Conservation (phyloP, 805 yeast species). For the Saccharomycopsis malanga region DNA sequence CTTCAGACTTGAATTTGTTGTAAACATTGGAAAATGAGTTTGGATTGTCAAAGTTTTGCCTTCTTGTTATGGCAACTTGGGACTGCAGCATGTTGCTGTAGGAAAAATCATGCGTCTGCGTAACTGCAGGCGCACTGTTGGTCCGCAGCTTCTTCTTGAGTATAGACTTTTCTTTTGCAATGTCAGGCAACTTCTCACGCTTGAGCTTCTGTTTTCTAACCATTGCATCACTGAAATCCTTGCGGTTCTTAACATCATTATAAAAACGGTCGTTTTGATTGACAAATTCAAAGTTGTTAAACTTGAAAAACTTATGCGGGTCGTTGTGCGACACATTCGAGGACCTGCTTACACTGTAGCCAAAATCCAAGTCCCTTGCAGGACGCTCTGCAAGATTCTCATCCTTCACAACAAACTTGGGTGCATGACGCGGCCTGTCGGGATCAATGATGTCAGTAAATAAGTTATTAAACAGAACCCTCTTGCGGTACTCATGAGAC, state of each 20-base stretch:
- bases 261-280: slow-evolving; percentile 18
- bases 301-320: slow-evolving; percentile 21
- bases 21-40: slow-evolving; percentile 18
- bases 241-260: slow-evolving; percentile 13
- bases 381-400: not conserved
- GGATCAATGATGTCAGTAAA: slow-evolving; percentile 19
- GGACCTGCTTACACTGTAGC: slow-evolving; percentile 11
- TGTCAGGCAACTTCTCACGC: slow-evolving; percentile 18
- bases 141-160: slow-evolving; percentile 6
- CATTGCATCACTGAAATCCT: slow-evolving; percentile 12
- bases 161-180: slow-evolving; percentile 13
- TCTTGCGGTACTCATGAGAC: slow-evolving; percentile 7
- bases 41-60: slow-evolving; percentile 1
- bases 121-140: not conserved
- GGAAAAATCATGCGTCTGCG: not conserved
- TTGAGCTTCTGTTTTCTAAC: slow-evolving; percentile 14
- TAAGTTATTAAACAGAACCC: slow-evolving; percentile 18
- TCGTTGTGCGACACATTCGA: slow-evolving; percentile 5
- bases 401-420: slow-evolving; percentile 17
- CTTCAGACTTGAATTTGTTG: slow-evolving; percentile 17
- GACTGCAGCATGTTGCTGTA: not conserved
- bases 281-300: slow-evolving; percentile 19
- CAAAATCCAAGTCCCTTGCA: slow-evolving; percentile 18
- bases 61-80: not conserved
- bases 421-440: slow-evolving; percentile 14